A percentile compares a stretch with the other conserved stretches of the same genome.
Conservation (phyloP, 305 asterid genomes). For the Fraxinus ornus region DNA sequence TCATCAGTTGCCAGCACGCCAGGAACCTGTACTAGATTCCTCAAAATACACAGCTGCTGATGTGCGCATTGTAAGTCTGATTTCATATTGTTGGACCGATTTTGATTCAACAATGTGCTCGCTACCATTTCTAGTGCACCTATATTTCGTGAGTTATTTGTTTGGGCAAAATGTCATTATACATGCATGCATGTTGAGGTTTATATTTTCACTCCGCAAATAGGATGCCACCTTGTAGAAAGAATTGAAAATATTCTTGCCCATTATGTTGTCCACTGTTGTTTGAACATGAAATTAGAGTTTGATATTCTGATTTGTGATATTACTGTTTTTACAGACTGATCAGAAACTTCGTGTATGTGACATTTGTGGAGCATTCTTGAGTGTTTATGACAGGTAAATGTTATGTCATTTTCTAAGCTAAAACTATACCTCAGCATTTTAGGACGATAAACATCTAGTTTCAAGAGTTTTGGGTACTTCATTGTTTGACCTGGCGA, state of each 20-base stretch:
- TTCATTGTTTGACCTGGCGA: constrained; percentile 74
- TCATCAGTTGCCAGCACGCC: constrained; percentile 69
- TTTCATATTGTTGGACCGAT: neutral
- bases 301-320: constrained; percentile 23
- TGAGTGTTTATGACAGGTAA: constrained; percentile 96
- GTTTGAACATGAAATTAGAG: constrained; percentile 13
- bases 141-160: neutral
- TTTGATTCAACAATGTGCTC: neutral
- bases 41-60: constrained; percentile 86
- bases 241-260: neutral
- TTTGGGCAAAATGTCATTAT: neutral
- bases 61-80: constrained; percentile 77
- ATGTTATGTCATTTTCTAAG: constrained; percentile 19
- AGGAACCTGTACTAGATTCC: constrained; percentile 59
- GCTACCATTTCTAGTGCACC: neutral
- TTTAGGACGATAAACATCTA: constrained; percentile 43
- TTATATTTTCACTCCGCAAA: neutral
- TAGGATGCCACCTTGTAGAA: constrained; percentile 1
- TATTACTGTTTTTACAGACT: constrained; percentile 47
- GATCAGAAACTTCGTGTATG: constrained; percentile 95
- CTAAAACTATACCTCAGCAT: constrained; percentile 19
- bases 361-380: constrained; percentile 89
- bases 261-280: neutral
- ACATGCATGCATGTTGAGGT: neutral
- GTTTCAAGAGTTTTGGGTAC: constrained; percentile 52